Conservation (phyloP, 1,284 basidiomycete genomes). For the Spongispora temasekensis region DNA sequence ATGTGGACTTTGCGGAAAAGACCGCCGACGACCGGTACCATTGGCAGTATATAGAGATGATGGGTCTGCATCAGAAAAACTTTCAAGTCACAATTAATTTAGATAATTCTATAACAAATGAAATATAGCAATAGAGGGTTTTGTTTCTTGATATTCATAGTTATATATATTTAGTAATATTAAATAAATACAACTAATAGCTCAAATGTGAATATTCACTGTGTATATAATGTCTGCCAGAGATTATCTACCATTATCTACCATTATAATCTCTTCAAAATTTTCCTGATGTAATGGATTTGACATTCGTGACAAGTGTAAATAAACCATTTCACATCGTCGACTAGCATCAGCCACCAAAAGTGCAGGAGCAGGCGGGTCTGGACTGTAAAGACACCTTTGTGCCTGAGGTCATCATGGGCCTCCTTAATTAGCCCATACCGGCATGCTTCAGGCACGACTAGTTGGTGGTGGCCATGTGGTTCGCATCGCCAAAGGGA, state of each 20-base stretch:
- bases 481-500: not conserved
- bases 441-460: not conserved
- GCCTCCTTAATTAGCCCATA: not conserved
- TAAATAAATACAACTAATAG: no score
- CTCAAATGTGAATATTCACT: no score
- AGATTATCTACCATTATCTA: no score
- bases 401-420: not conserved
- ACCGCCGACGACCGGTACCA: not conserved
- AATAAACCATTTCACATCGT: not conserved
- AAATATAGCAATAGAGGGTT: no score
- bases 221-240: no score
- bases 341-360: not conserved
- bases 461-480: not conserved
- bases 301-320: not conserved
- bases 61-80: no score
- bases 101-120: no score
- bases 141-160: no score
- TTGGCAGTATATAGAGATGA: not conserved
- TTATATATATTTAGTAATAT: no score
- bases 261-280: no score
- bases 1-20: not conserved
- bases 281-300: no score
- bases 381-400: not conserved
- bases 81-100: no score
- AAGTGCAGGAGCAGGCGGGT: not conserved